A percentile compares a stretch with the other conserved stretches of the same genome.
Conservation (phyloP, 306 rosid genomes). For the Gastrolobium villosum region DNA sequence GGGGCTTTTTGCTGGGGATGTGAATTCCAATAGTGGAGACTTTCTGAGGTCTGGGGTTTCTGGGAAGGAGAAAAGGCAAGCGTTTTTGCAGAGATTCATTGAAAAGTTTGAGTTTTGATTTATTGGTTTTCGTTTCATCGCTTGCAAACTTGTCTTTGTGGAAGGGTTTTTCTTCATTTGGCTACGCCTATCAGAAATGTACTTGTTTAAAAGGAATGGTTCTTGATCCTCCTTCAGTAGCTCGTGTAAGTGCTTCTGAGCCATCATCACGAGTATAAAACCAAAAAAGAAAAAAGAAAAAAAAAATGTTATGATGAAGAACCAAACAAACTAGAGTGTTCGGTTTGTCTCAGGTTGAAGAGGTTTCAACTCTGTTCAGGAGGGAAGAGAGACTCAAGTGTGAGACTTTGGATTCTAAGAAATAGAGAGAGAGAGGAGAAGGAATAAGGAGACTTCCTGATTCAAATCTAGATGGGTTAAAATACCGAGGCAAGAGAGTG, state of each 20-base stretch:
- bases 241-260: slow-evolving; percentile 63
- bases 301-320: not conserved
- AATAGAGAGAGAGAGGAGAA: slow-evolving; percentile 41
- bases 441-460: slow-evolving; percentile 63
- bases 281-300: not conserved
- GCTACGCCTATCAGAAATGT: slow-evolving; percentile 68
- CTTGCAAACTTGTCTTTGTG: slow-evolving; percentile 47
- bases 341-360: slow-evolving; percentile 31
- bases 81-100: slow-evolving; percentile 62
- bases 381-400: not conserved
- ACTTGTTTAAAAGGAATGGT: slow-evolving; percentile 64
- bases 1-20: slow-evolving; percentile 76
- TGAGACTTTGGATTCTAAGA: too few species aligned
- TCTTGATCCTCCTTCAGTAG: slow-evolving; percentile 75
- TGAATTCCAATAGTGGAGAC: slow-evolving; percentile 78
- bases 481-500: slow-evolving; percentile 57
- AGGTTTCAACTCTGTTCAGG: slow-evolving; percentile 50
- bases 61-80: slow-evolving; percentile 72
- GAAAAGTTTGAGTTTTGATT: slow-evolving; percentile 48
- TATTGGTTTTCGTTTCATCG: slow-evolving; percentile 54
- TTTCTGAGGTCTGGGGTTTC: slow-evolving; percentile 71
- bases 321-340: not conserved
- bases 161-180: slow-evolving; percentile 55
- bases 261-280: slow-evolving; percentile 42
- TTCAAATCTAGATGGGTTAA: slow-evolving; percentile 72